These are phyloP conservation scores for Leccinum pseudoinsigne DNA, from an alignment of 1,284 basidiomycete species.

Conservation along the genomic window DNA sequence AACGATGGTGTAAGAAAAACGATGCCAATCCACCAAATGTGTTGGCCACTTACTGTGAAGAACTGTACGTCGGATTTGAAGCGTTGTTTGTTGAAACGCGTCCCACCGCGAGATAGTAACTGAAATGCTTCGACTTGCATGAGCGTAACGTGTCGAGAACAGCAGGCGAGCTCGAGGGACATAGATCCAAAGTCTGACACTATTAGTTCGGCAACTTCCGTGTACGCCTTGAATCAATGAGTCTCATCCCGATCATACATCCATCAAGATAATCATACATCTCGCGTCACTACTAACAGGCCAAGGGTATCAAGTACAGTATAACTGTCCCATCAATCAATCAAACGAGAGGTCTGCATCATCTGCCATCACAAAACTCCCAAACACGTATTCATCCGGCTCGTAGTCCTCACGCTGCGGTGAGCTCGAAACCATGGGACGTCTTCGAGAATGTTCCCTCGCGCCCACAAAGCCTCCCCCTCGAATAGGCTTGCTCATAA, in stretches of 20 bases:
- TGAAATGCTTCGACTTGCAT: constrained; percentile 70
- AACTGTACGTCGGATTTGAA: constrained; percentile 74
- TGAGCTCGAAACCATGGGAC: constrained; percentile 53
- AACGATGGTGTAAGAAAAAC: constrained; percentile 18
- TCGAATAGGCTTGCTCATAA: constrained; percentile 50
- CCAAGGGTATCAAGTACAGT: neutral
- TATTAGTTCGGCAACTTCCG: constrained; percentile 18
- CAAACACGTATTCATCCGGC: constrained; percentile 64
- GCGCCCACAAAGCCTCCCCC: constrained; percentile 38
- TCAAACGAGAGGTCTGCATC: constrained; percentile 45
- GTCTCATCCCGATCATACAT: too few relatives aligned
- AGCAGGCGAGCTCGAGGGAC: neutral
- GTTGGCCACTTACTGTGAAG: constrained; percentile 54
- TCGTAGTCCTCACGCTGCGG: constrained; percentile 49
- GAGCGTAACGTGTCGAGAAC: neutral
- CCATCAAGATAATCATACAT: neutral
- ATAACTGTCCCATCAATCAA: constrained; percentile 3
- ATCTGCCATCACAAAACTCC: constrained; percentile 77
- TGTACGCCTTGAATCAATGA: neutral
- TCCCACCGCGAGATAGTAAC: constrained; percentile 74
- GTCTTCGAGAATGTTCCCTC: constrained; percentile 28
- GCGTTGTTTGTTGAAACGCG: constrained; percentile 75
- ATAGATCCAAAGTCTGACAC: too few relatives aligned
- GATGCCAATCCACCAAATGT: neutral
- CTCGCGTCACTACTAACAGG: neutral